Evolutionary conservation across 2,329 filamentous ascomycete genomes (phyloP).

Genomic region (Colletotrichum sublineola): DNA sequence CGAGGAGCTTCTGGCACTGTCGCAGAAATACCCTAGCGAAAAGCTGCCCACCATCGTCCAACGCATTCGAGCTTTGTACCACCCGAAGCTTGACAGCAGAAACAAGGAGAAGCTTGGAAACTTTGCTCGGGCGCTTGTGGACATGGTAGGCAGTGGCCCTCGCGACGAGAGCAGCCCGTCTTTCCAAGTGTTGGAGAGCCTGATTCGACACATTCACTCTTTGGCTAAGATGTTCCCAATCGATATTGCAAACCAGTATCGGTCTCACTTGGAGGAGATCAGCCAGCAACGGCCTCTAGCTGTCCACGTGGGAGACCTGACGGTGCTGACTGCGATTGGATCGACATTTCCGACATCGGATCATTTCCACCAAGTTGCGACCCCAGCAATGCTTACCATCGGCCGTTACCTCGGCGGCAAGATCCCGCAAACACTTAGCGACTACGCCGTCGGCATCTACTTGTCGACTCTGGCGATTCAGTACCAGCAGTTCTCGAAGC

Average conservation of each 20-base stretch:
- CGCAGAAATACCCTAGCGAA: constrained; percentile 70
- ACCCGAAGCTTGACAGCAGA: constrained; percentile 84
- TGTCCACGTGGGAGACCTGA: constrained; percentile 77
- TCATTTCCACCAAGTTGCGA: constrained; percentile 96
- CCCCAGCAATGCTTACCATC: constrained; percentile 89
- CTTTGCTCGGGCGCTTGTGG: constrained; percentile 76
- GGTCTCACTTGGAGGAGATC: constrained; percentile 76
- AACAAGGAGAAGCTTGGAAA: constrained; percentile 86
- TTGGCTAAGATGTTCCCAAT: constrained; percentile 87
- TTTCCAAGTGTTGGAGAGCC: constrained; percentile 79
- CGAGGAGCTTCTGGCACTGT: constrained; percentile 77
- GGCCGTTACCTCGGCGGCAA: constrained; percentile 85
- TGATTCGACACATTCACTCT: constrained; percentile 93
- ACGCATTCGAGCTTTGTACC: constrained; percentile 90
- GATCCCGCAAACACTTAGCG: constrained; percentile 72
- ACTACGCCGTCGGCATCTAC: constrained; percentile 82
- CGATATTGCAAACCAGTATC: constrained; percentile 82
- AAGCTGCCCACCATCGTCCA: constrained; percentile 86
- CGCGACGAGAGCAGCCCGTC: constrained; percentile 62
- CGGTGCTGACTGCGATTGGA: constrained; percentile 85
- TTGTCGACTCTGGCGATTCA: constrained; percentile 83
- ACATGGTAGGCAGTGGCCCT: constrained; percentile 61
- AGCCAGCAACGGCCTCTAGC: constrained; percentile 61
- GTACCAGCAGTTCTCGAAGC: constrained; percentile 86
- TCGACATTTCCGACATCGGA: constrained; percentile 95